Percentiles rank a stretch among this genome's conserved stretches.
Evolutionary conservation across 2,329 filamentous ascomycete genomes (phyloP).

Genomic region (Pseudocercospora ulei): DNA sequence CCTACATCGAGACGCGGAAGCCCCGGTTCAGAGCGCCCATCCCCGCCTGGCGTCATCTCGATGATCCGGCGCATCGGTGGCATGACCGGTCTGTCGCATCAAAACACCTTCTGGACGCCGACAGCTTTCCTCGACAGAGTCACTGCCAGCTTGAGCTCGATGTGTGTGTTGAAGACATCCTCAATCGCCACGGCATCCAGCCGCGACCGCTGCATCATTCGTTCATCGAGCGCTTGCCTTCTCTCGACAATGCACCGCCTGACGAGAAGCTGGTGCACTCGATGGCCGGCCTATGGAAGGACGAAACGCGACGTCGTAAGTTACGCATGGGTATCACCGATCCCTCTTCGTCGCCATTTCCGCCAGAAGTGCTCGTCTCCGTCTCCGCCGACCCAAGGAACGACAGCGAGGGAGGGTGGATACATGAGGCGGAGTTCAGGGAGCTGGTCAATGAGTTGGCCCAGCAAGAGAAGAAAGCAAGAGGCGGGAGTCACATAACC

Average conservation of each 20-base stretch:
- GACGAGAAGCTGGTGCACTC: conserved; percentile 82
- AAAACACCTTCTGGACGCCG: conserved; percentile 52
- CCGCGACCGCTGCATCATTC: conserved; percentile 76
- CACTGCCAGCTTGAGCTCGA: conserved; percentile 87
- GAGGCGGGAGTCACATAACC: conserved; percentile 38
- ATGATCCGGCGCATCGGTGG: conserved; percentile 59
- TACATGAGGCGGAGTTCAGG: conserved; percentile 78
- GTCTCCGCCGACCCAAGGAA: conserved; percentile 78
- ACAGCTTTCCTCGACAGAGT: conserved; percentile 62
- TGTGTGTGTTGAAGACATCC: conserved; percentile 75
- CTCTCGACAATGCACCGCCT: conserved; percentile 45
- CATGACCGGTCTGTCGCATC: conserved; percentile 61
- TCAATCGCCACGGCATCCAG: conserved; percentile 67
- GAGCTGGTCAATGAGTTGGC: conserved; percentile 56
- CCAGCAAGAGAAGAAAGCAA: conserved; percentile 50
- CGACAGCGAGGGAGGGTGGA: conserved; percentile 68
- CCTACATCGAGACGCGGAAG: conserved; percentile 63
- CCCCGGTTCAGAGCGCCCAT: conserved; percentile 66
- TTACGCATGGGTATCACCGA: conserved; percentile 56
- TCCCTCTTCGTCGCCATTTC: conserved; percentile 64
- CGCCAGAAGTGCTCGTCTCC: conserved; percentile 68
- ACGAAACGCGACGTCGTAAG: conserved; percentile 73
- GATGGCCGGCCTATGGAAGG: conserved; percentile 86
- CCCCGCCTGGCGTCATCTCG: conserved; percentile 57
- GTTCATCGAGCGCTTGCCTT: conserved; percentile 61